These are phyloP conservation scores for Eucalyptus regnans DNA, from an alignment of 345 rosid species.

Conservation along the genomic window DNA sequence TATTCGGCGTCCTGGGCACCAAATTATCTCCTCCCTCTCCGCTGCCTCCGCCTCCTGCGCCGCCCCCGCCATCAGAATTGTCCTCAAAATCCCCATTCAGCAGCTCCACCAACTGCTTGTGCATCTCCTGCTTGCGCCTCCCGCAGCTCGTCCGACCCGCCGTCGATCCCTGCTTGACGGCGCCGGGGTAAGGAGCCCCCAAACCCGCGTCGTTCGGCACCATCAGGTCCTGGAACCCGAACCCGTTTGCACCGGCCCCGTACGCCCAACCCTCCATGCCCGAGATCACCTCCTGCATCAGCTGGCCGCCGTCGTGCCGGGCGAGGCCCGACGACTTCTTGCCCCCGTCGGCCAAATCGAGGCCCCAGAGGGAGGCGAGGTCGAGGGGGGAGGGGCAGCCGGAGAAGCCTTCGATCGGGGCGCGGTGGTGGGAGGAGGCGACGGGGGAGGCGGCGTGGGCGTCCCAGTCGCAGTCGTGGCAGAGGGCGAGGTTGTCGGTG, in stretches of 20 bases:
- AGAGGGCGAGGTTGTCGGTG: constrained; percentile 14
- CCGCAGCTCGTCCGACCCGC: not conserved
- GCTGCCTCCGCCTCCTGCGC: not conserved
- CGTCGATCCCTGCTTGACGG: not conserved
- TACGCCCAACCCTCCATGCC: not conserved
- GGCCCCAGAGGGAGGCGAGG: constrained; percentile 9
- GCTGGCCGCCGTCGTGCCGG: not conserved
- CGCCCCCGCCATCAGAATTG: not conserved
- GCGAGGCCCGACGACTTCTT: not conserved
- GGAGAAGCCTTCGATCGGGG: constrained; percentile 14
- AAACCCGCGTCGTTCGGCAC: not conserved
- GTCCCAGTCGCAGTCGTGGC: constrained; percentile 23
- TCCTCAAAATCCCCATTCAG: not conserved
- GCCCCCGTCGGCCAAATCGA: not conserved
- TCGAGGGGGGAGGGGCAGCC: constrained; percentile 19
- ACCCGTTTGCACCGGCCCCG: not conserved
- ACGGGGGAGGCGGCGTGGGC: constrained; percentile 7
- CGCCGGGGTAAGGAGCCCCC: not conserved
- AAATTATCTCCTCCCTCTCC: not conserved
- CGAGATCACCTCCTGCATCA: not conserved
- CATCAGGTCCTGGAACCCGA: not conserved
- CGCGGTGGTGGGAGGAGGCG: not conserved
- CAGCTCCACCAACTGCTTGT: not conserved
- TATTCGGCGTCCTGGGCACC: not conserved
- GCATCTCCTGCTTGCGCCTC: not conserved